These are phyloP conservation scores for Emergomyces orientalis DNA, from an alignment of 2,329 filamentous ascomycete genomes.

Conservation along the genomic window DNA sequence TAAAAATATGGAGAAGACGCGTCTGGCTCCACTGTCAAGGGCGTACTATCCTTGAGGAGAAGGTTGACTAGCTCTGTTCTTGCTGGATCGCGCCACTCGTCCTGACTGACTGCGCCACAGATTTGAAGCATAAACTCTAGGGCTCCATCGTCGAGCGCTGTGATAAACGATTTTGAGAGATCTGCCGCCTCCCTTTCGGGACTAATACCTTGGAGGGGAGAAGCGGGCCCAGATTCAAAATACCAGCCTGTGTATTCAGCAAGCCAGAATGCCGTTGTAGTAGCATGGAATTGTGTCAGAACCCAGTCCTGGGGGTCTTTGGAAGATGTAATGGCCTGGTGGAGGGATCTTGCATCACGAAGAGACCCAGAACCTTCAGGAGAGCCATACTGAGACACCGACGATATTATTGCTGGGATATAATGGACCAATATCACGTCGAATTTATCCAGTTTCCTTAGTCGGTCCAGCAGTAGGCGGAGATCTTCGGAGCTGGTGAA, in stretches of 20 bases:
- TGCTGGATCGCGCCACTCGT: conserved; percentile 81
- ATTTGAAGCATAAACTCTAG: conserved; percentile 86
- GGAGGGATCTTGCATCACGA: conserved; percentile 59
- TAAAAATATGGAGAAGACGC: conserved; percentile 66
- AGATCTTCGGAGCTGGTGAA: conserved; percentile 66
- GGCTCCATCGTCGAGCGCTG: conserved; percentile 75
- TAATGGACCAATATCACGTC: conserved; percentile 70
- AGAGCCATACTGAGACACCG: conserved; percentile 69
- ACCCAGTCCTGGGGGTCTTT: conserved; percentile 62
- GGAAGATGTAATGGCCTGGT: conserved; percentile 57
- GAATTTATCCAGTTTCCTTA: conserved; percentile 67
- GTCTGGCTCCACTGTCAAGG: conserved; percentile 57
- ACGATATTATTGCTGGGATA: conserved; percentile 67
- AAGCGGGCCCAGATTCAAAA: conserved; percentile 58
- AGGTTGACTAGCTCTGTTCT: conserved; percentile 73
- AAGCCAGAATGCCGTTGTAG: conserved; percentile 76
- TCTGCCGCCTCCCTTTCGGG: conserved; percentile 58
- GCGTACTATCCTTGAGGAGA: conserved; percentile 68
- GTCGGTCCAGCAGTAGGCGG: conserved; percentile 54
- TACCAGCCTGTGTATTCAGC: conserved; percentile 89
- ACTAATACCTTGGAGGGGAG: conserved; percentile 53
- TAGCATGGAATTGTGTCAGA: conserved; percentile 66
- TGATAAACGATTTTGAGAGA: conserved; percentile 62
- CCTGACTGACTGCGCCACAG: conserved; percentile 67
- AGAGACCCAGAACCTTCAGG: conserved; percentile 61